These are phyloP conservation scores for Bacidia gigantensis DNA, from an alignment of 495 filamentous ascomycete species.

Conservation along the genomic window DNA sequence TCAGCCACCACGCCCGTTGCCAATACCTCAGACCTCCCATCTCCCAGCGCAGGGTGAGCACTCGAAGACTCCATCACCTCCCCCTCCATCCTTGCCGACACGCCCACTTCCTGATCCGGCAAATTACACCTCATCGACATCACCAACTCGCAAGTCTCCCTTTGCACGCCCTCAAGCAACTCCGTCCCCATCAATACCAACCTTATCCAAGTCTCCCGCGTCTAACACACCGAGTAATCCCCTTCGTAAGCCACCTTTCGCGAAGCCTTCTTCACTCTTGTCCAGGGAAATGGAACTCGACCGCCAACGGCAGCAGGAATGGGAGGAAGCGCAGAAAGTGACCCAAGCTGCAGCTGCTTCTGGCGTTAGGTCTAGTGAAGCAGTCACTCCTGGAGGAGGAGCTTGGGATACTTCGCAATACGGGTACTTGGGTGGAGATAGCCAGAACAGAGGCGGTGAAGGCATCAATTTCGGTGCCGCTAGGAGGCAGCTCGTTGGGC, in stretches of 20 bases:
- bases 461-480: constrained; percentile 55
- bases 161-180: constrained; percentile 22
- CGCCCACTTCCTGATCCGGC: constrained; percentile 41
- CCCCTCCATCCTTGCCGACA: constrained; percentile 16
- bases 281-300: constrained; percentile 96
- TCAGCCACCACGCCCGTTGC: constrained; percentile 30
- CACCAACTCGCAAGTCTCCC: constrained; percentile 23
- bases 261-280: constrained; percentile 47
- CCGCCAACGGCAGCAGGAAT: constrained; percentile 81
- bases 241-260: constrained; percentile 28
- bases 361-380: constrained; percentile 31
- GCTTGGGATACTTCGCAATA: constrained; percentile 85
- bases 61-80: constrained; percentile 19
- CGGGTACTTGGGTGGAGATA: constrained; percentile 73
- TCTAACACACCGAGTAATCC: constrained; percentile 20
- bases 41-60: background rate
- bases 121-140: constrained; percentile 33
- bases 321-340: constrained; percentile 81
- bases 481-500: constrained; percentile 68
- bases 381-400: constrained; percentile 40
- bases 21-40: constrained; percentile 27
- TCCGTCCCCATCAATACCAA: constrained; percentile 25
- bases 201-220: constrained; percentile 22
- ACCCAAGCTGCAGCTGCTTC: constrained; percentile 40
- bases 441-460: constrained; percentile 55